These are phyloP conservation scores for Endoconidiophora polonica DNA, from an alignment of 2,329 filamentous ascomycete species.

Conservation along the genomic window DNA sequence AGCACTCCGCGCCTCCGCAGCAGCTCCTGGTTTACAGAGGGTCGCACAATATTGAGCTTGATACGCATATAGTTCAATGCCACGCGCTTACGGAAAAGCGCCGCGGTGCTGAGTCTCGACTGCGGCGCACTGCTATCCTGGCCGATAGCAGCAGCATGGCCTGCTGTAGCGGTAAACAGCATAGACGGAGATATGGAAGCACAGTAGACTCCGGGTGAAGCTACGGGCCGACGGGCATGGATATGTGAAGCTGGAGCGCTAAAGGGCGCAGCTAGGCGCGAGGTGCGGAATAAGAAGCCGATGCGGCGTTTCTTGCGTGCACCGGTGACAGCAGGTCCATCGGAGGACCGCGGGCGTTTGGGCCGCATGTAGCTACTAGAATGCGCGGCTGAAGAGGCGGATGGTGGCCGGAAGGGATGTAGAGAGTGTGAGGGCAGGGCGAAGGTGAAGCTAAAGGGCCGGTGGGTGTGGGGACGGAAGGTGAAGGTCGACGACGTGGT, in stretches of 20 bases:
- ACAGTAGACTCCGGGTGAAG: slow-evolving; percentile 13
- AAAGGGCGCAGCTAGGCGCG: slow-evolving; percentile 51
- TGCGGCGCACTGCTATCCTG: too few relatives aligned
- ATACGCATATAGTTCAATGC: slow-evolving; percentile 1
- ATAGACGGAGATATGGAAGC: too few relatives aligned
- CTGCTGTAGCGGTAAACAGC: too few relatives aligned
- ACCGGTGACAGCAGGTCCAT: slow-evolving; percentile 36
- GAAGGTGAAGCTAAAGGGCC: background rate
- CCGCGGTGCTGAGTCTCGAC: background rate
- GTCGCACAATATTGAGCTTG: background rate
- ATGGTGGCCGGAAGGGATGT: too few relatives aligned
- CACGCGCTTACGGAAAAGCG: background rate
- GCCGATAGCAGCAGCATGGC: too few relatives aligned
- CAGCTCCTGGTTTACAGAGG: too few relatives aligned
- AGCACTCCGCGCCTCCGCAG: background rate
- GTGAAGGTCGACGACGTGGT: too few relatives aligned
- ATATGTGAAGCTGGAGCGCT: slow-evolving; percentile 55
- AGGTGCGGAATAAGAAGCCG: slow-evolving; percentile 47
- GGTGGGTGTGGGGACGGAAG: background rate
- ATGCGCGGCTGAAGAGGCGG: background rate
- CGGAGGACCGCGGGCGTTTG: slow-evolving; percentile 38
- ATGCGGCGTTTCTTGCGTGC: slow-evolving; percentile 46
- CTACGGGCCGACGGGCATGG: slow-evolving; percentile 30
- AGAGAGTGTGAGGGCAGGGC: background rate
- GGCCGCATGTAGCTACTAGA: slow-evolving; percentile 5